Percentiles rank a stretch among this genome's conserved stretches.
These are phyloP conservation scores for Ephemerocybe angulata DNA, from an alignment of 768 basidiomycete species.

Conservation along the genomic window DNA sequence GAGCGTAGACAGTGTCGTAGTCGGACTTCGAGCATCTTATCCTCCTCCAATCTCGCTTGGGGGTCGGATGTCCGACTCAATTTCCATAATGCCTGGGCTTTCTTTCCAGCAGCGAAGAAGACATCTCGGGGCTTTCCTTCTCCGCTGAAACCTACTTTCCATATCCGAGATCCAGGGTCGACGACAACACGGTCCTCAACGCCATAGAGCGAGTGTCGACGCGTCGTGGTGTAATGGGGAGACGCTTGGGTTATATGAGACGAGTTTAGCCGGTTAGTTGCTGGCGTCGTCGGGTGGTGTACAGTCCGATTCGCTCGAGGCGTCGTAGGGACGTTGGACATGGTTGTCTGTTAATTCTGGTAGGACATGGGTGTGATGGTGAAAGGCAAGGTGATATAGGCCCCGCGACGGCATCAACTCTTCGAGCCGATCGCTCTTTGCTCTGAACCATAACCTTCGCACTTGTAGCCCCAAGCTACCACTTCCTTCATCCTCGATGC, in stretches of 20 bases:
- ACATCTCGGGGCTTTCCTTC: slow-evolving; percentile 88
- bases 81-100: slow-evolving; percentile 53
- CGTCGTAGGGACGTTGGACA: slow-evolving; percentile 38
- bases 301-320: slow-evolving; percentile 35
- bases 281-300: slow-evolving; percentile 49
- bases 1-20: slow-evolving; percentile 67
- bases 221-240: slow-evolving; percentile 79
- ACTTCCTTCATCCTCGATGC: too few species aligned
- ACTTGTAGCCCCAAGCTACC: too few species aligned
- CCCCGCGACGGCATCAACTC: too few species aligned
- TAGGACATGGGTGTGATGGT: background rate
- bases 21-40: slow-evolving; percentile 63
- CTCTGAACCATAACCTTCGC: too few species aligned
- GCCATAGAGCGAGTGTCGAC: slow-evolving; percentile 92
- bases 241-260: slow-evolving; percentile 58
- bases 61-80: slow-evolving; percentile 52
- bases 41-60: slow-evolving; percentile 65
- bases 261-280: slow-evolving; percentile 46
- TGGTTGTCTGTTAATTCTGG: slow-evolving; percentile 8
- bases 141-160: slow-evolving; percentile 98
- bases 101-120: slow-evolving; percentile 54
- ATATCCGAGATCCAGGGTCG: slow-evolving; percentile 89
- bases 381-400: background rate
- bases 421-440: too few species aligned
- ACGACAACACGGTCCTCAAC: slow-evolving; percentile 94